These are phyloP conservation scores for Diplodia seriata DNA, from an alignment of 2,329 filamentous ascomycete genomes.

Conservation along the genomic window DNA sequence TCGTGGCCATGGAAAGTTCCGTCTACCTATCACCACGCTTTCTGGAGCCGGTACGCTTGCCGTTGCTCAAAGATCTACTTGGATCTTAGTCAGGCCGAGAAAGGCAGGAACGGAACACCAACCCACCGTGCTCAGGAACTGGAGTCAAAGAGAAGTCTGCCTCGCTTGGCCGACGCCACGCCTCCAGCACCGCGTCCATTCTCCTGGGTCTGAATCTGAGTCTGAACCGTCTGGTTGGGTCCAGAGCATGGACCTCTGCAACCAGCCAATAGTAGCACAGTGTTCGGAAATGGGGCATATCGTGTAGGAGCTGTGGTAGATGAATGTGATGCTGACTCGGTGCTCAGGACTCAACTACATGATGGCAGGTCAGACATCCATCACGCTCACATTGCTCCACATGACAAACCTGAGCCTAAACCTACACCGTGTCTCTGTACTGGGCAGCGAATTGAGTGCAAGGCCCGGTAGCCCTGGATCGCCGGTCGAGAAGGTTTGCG, in stretches of 20 bases:
- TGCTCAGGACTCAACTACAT: too few species aligned
- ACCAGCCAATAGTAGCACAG: not conserved
- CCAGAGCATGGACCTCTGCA: not conserved
- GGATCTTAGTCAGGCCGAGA: not conserved
- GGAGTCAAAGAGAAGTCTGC: not conserved
- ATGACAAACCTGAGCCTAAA: too few species aligned
- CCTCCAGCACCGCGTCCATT: not conserved
- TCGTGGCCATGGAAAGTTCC: conserved; percentile 1
- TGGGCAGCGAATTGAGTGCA: not conserved
- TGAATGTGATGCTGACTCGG: not conserved
- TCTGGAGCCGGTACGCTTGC: not conserved
- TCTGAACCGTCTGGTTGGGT: not conserved
- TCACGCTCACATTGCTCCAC: too few species aligned
- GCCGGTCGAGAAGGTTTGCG: not conserved
- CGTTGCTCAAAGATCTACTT: not conserved
- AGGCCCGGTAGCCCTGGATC: too few species aligned
- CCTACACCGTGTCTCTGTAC: not conserved
- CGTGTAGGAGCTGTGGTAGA: not conserved
- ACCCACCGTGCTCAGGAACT: not conserved
- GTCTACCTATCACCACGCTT: not conserved
- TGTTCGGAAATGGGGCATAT: not conserved
- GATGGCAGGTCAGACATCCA: too few species aligned
- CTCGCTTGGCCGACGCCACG: not conserved
- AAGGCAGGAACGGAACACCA: not conserved
- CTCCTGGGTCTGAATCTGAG: not conserved